Evolutionary conservation across 2,329 filamentous ascomycete genomes (phyloP), one percentile per base, ranked within the genome.

Genomic region (Grosmannia huntii): DNA sequence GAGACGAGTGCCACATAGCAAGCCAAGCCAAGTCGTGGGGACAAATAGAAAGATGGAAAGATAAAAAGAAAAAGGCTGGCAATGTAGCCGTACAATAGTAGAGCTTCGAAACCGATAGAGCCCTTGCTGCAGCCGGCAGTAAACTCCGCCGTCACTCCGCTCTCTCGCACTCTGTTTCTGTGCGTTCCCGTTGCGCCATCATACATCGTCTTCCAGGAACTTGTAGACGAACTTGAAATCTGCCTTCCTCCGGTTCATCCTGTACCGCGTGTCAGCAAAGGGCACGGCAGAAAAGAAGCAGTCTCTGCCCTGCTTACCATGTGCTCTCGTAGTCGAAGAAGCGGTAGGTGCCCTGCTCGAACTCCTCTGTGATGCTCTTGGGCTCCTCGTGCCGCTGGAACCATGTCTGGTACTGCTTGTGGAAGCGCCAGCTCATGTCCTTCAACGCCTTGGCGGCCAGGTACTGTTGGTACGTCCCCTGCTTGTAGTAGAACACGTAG

Each of bases 261-360:
- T 96, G 68, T 12, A 21, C 2, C 12, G 16, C 41, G 21, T 2
- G 31, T 41, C n/a, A 41, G 25, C 23, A n/a, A 19, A 14, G 7
- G 12, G 12, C 6, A 4, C 4, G 11, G 46, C 12, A 2, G 54
- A 53, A 46, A 38, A 56, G 50, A 11, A 25, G 25, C 46, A 28
- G n/a, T 27, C 23, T 16, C 36, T 9, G 2, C 12, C 21, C 33
- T 6, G 77, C 87, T 73, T 75, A 96, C 94, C 94, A 99, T 68
- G 94, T 99, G 72, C 89, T 95, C 75, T 99, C 94, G 70, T 99
- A 99, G 73, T 99, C 94, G 72, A 99, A 99, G 78, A 99, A 99
- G 55, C 94, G 86, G 76, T 99, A 99, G 27, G 94, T 99, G 62
- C 94, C 94, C 73, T 99, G 94, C 75, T 99, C 94, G 69, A 90